These are phyloP conservation scores for Colletotrichum abscissum DNA, from an alignment of 2,329 filamentous ascomycete genomes.

Conservation along the genomic window DNA sequence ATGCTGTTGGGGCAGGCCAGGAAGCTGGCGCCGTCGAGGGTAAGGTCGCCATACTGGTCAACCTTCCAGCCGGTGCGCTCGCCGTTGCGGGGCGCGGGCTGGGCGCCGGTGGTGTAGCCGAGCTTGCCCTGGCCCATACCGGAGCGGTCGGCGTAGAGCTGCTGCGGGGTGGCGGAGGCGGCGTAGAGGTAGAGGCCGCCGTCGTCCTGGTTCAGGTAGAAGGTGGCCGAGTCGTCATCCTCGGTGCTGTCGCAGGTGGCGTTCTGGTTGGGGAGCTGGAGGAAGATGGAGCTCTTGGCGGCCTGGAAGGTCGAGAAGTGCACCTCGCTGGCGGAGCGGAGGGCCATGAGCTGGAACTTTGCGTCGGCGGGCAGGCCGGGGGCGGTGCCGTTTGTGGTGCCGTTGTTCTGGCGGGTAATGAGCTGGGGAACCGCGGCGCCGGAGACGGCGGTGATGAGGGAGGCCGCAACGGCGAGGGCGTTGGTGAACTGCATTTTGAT, in stretches of 20 bases:
- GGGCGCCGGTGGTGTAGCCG: constrained; percentile 61
- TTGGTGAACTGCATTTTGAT: constrained; percentile 37
- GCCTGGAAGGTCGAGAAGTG: constrained; percentile 61
- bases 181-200: constrained; percentile 62
- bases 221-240: constrained; percentile 57
- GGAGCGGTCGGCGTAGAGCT: constrained; percentile 65
- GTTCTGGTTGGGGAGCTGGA: constrained; percentile 56
- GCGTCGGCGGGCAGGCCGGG: constrained; percentile 39
- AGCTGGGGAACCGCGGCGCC: constrained; percentile 6
- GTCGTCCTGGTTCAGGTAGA: constrained; percentile 53
- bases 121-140: constrained; percentile 69
- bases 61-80: constrained; percentile 62
- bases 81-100: constrained; percentile 50
- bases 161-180: constrained; percentile 54
- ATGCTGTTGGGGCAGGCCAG: constrained; percentile 63
- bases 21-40: constrained; percentile 56
- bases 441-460: constrained; percentile 42
- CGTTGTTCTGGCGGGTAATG: neutral
- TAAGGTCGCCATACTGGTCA: constrained; percentile 54
- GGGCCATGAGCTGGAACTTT: constrained; percentile 60
- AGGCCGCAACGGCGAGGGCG: constrained; percentile 38
- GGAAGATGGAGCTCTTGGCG: constrained; percentile 52
- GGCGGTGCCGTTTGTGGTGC: constrained; percentile 30
- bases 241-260: constrained; percentile 58
- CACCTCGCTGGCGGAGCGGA: constrained; percentile 60